Evolutionary conservation across 2,329 filamentous ascomycete species (phyloP).

Genomic region (Immersiporthe knoxdaviesiana): DNA sequence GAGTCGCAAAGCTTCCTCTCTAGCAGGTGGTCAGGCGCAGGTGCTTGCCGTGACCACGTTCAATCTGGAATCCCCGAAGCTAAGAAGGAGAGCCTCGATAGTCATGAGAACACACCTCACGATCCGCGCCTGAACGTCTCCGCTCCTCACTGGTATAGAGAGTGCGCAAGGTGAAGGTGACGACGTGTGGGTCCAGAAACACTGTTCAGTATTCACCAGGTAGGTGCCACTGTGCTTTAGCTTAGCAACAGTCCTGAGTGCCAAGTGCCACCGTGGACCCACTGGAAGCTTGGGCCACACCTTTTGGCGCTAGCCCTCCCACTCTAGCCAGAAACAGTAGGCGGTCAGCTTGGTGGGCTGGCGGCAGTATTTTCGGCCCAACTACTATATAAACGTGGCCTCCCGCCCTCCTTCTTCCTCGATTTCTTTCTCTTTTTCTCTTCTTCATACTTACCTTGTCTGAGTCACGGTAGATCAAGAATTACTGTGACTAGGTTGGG

Average conservation of each 20-base stretch:
- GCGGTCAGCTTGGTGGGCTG: conserved; percentile 5
- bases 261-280: not conserved
- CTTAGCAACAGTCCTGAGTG: too few species aligned
- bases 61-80: not conserved
- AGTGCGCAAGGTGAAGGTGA: not conserved
- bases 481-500: conserved; percentile 45
- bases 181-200: not conserved
- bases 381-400: conserved; percentile 20
- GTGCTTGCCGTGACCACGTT: not conserved
- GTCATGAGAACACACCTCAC: not conserved
- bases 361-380: conserved; percentile 13
- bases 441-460: conserved; percentile 30
- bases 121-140: not conserved
- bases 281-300: not conserved
- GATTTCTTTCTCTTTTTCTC: not conserved
- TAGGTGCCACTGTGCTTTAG: not conserved
- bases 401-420: conserved; percentile 16
- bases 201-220: too few species aligned
- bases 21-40: not conserved
- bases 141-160: too few species aligned
- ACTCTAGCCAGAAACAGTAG: not conserved
- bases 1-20: not conserved
- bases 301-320: not conserved
- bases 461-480: conserved; percentile 46
- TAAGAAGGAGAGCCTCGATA: not conserved